These are phyloP conservation scores for Puccinia novopanici DNA, from an alignment of 1,284 basidiomycete genomes.

Conservation along the genomic window DNA sequence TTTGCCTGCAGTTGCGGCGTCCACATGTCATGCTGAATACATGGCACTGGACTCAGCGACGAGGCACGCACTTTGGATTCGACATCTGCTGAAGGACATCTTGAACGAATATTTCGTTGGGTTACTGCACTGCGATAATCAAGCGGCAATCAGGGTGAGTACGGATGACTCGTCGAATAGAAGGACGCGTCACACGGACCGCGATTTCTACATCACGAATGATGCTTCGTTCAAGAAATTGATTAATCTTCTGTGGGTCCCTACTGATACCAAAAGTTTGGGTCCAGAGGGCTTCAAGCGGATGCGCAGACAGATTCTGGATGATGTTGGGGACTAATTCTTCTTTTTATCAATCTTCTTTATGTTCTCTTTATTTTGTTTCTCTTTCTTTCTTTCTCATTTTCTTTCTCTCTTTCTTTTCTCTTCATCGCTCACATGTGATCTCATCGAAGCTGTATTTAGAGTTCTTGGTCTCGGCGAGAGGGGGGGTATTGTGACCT, in stretches of 20 bases:
- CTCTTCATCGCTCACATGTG: too few species aligned
- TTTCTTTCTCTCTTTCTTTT: too few species aligned
- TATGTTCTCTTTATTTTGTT: too few species aligned
- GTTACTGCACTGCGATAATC: not conserved
- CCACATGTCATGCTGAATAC: slow-evolving; percentile 7
- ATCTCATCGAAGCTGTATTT: too few species aligned
- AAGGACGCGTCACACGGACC: not conserved
- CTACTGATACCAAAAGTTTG: not conserved
- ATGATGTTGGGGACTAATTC: too few species aligned
- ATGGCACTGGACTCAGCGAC: slow-evolving; percentile 5
- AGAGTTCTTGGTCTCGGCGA: too few species aligned
- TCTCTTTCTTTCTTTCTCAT: too few species aligned
- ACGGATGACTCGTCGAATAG: not conserved
- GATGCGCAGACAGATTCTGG: not conserved
- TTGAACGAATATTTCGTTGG: not conserved
- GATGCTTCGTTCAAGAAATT: not conserved
- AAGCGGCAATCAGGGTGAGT: not conserved
- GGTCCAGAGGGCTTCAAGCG: not conserved
- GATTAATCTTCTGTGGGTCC: not conserved
- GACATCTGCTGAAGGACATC: not conserved
- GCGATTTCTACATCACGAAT: slow-evolving; percentile 24
- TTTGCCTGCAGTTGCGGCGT: not conserved
- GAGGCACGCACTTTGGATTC: not conserved
- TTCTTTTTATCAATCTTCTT: too few species aligned
- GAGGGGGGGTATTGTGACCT: too few species aligned